Evolutionary conservation across 1,284 basidiomycete species (phyloP), one percentile per base, ranked within the genome.

Genomic region (Vanrija sp.): DNA sequence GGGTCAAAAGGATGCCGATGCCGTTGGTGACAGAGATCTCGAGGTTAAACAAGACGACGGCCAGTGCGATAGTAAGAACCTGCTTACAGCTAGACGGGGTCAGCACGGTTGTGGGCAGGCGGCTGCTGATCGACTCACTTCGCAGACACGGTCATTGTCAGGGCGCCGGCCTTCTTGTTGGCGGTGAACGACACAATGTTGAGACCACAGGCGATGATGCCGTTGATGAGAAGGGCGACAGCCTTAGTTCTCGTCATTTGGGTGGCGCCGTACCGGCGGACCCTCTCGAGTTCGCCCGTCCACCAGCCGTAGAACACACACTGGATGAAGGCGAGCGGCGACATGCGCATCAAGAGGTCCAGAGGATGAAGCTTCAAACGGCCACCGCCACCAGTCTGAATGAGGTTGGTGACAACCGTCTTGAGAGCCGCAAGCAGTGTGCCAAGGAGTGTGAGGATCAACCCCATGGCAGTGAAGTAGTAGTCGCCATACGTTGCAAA

Each of bases 401-500:
- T 84, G 55, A 89, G 77, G 71, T 91, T 90, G 14, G 93, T 95
- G 54, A 87, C 84, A 50, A 96, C 87, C 0, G 92, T 94, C 75
- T 96, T 96, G 53, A 94, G 77, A 4, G 93, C 88, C 5, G 93
- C 93, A 34, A 97, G 83, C 56, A 94, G 75, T 0, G 92, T 91
- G 39, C 93, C 93, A 15, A 92, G 77, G 16, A 96, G 80, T 0
- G 93, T 96, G 19, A 97, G 80, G 64, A 88, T 72, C 59, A 96
- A 82, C 8, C 93, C 93, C 74, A 84, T 84, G 2, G 80, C 72
- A 0, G 91, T 94, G 72, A 86, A 92, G 67, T 89, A 87, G 76
- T 93, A 94, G 69, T 93, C 91, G 51, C 91, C 91, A 56, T 91
- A 93, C 3, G 91, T 94, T 10, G 93, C 91, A 56, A 98, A 85